Base-by-base conservation (phyloP, 2,329 filamentous ascomycete genomes). In the Cladosporium austrohemisphaericum region DNA sequence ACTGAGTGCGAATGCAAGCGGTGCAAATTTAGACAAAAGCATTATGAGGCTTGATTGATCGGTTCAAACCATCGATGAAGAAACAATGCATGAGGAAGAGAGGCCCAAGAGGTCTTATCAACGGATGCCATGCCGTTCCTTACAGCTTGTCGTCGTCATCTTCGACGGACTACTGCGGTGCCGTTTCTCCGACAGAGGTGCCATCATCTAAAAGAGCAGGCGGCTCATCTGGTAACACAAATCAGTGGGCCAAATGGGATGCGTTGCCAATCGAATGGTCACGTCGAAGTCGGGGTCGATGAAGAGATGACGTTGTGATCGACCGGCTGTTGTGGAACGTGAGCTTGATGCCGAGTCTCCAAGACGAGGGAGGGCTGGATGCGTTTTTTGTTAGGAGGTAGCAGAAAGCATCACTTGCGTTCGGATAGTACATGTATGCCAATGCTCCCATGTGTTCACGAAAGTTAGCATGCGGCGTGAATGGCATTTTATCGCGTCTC, bases 1-100 rank as follows among this genome's bases (percentile, higher is more conserved):
- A 35, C 33, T 7, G 7, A 47, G 36, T 11, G 23, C 33, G 28
- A 56, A 55, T 2, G 50, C 47, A 18, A 55, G 10, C 3, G 43
- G n/a, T 31, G 19, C 23, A 20, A 47, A 14, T 13, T 33, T n/a
- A 22, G 33, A 47, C 3, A 16, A 29, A 5, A 47, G 23, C 44
- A 47, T 47, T n/a, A 5, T 46, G 14, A n/a, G n/a, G n/a, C n/a
- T n/a, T 29, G 16, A 40, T 10, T 38, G 16, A 38, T 23, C 16
- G 26, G 29, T 5, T 31, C 11, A 28, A 11, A 28, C 6, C 25
- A 28, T 18, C 5, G 13, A 16, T 5, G 26, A 13, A 22, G 18
- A 11, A 32, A 14, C 1, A 22, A 13, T 20, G 11, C 7, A 13
- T 1, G 9, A 22, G 35, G 13, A n/a, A n/a, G 10, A 22, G 13